phyloP scores from a whole-genome alignment of 2,329 filamentous ascomycete species.

The Paecilomyces sp. region DNA sequence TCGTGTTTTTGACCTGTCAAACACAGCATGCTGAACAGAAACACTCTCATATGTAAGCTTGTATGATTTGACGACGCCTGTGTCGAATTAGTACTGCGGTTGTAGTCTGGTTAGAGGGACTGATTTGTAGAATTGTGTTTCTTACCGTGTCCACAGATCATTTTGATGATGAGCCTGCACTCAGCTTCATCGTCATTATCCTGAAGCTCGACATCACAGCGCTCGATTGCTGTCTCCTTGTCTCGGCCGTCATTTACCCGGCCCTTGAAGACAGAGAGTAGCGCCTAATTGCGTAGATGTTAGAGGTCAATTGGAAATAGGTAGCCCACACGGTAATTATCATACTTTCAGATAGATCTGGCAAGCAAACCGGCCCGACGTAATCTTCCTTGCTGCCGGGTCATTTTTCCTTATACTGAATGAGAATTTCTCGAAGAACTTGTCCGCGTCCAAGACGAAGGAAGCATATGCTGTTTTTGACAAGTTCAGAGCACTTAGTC shows the following conservation, averaged over 20 bases:
- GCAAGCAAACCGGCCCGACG: constrained; percentile 48
- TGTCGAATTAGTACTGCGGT: constrained; percentile 4
- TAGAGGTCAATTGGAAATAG: background rate
- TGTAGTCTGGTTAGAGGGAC: background rate
- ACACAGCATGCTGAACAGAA: constrained; percentile 57
- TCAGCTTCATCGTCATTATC: constrained; percentile 50
- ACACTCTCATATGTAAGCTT: constrained; percentile 57
- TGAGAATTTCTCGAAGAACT: constrained; percentile 54
- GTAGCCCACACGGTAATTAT: constrained; percentile 10
- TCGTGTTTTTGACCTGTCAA: constrained; percentile 49
- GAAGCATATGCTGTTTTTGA: constrained; percentile 59
- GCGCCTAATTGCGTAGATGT: constrained; percentile 28
- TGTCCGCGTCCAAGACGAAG: constrained; percentile 46
- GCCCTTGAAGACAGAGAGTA: constrained; percentile 58
- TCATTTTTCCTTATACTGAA: constrained; percentile 33
- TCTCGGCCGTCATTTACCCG: constrained; percentile 48
- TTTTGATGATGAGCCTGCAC: constrained; percentile 55
- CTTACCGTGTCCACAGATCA: constrained; percentile 54
- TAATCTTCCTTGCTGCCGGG: constrained; percentile 15
- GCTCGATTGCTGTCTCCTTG: constrained; percentile 53
- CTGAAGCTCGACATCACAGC: constrained; percentile 55
- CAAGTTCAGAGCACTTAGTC: constrained; percentile 54
- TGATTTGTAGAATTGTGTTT: background rate
- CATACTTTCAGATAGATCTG: constrained; percentile 51
- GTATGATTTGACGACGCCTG: constrained; percentile 58